A percentile compares a stretch with the other conserved stretches of the same genome.
These are phyloP conservation scores for Bolboschoenus planiculmis DNA, from an alignment of 176 grass and related monocot genomes.

Conservation along the genomic window DNA sequence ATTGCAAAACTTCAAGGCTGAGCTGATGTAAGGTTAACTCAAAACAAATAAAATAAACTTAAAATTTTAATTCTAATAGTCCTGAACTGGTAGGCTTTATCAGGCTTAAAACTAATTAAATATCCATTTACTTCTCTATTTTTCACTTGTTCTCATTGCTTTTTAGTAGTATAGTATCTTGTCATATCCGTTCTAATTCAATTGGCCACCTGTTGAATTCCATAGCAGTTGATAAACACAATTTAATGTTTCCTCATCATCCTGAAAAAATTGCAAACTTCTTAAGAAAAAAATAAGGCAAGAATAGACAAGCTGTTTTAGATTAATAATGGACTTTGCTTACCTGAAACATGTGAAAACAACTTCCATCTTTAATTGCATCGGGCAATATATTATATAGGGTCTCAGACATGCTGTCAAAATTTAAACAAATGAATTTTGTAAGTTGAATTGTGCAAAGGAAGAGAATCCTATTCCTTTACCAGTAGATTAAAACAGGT, in stretches of 20 bases:
- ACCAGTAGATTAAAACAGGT: no score
- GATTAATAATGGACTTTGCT: not conserved
- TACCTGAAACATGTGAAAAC: not conserved
- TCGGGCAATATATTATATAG: not conserved
- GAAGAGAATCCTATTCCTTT: not conserved
- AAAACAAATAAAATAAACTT: not conserved
- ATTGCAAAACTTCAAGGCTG: not conserved
- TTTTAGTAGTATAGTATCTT: no score
- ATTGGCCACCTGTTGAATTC: not conserved
- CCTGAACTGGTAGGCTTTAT: not conserved
- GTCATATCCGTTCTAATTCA: no score
- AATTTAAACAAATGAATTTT: not conserved
- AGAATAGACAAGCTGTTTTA: not conserved
- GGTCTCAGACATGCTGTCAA: not conserved
- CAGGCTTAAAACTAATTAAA: not conserved
- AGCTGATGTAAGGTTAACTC: not conserved
- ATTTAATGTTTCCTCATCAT: not conserved
- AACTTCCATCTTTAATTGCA: not conserved
- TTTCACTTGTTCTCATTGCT: not conserved
- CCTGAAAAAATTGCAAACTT: not conserved
- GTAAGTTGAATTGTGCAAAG: slow-evolving; percentile 1
- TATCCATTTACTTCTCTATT: not conserved
- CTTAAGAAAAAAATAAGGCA: not conserved
- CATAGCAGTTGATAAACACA: not conserved
- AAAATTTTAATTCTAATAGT: not conserved